Base-by-base conservation (phyloP, 306 rosid genomes). In the Carpinus viminea region DNA sequence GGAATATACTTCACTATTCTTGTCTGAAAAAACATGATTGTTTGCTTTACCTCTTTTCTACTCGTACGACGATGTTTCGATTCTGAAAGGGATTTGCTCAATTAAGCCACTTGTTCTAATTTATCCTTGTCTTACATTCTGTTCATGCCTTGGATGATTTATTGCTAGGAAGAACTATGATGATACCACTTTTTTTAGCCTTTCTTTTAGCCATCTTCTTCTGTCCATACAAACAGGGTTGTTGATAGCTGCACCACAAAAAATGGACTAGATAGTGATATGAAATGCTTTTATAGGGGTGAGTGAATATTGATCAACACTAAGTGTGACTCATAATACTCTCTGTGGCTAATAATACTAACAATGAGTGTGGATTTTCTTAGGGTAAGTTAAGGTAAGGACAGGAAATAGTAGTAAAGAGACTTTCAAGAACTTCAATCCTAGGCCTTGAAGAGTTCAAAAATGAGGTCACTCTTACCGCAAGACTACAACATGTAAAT, bases 391-490 rank as follows among this genome's bases (percentile, higher is more conserved):
- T 88, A 31, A 59, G 59, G 15, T 24, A 66, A 65, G 86, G 83
- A 21, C 54, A 55, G 20, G 85, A 84, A 56, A 72, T 87, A 68
- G 85, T 89, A 0, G 89, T 82, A 20, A 90, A 87, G 50, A 80
- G 81, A 47, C 79, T 86, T 70, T 86, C 91, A 11, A 78, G 73
- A 74, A 55, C 83, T 5, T 90, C 91, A 1, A 68, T 36, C 45
- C 91, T 87, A 75, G 91, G 90, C 26, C 74, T 68, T 38, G 84
- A 82, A 70, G 91, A 90, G 70, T 88, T 90, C 51, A 54, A 76
- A 73, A 88, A 84, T 57, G 94, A 90, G 75, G 87, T 88, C 50
- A 54, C 76, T 8, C 81, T 85, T 46, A 83, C 83, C 0, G 86
- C 88, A 70, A 81, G 88, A 65, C 76, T 87, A 3, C 88, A 87